Conservation (phyloP, 208 protist genomes). For the Trypanosoma boissoni region DNA sequence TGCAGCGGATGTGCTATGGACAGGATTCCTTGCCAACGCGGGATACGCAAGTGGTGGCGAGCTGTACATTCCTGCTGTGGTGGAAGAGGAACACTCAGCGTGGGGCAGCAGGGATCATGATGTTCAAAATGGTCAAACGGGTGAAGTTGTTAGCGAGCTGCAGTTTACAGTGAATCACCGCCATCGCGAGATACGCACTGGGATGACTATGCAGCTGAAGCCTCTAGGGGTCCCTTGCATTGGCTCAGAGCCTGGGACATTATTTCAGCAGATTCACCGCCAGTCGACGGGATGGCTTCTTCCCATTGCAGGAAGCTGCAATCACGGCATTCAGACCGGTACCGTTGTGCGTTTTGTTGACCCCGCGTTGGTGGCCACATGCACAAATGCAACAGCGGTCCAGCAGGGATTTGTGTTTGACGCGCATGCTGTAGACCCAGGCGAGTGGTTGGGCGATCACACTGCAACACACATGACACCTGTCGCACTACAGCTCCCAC, state of each 20-base stretch:
- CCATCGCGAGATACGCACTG: conserved; percentile 19
- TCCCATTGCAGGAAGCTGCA: conserved; percentile 31
- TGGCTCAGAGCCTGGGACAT: conserved; percentile 10
- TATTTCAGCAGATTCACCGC: conserved; percentile 21
- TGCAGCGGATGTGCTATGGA: conserved; percentile 56
- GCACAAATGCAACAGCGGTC: conserved; percentile 15
- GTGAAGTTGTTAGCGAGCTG: not conserved
- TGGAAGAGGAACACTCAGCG: conserved; percentile 1
- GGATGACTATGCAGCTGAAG: conserved; percentile 20
- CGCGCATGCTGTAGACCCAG: conserved; percentile 20
- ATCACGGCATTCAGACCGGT: conserved; percentile 40
- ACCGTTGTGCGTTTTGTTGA: conserved; percentile 42
- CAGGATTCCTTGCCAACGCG: conserved; percentile 45
- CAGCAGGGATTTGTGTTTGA: conserved; percentile 22
- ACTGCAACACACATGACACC: not conserved
- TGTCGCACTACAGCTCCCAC: conserved; percentile 29
- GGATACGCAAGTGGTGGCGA: conserved; percentile 46
- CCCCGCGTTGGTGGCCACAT: conserved; percentile 17
- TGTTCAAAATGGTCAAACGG: not conserved
- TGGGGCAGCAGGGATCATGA: too few relatives aligned
- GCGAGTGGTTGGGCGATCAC: conserved; percentile 9
- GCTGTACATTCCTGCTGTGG: conserved; percentile 47
- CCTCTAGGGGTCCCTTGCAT: conserved; percentile 41
- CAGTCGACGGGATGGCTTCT: conserved; percentile 36
- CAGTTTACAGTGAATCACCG: conserved; percentile 10